Evolutionary conservation across 2,329 filamentous ascomycete genomes (phyloP), one percentile per base, ranked within the genome.

Genomic region (Colletotrichum chlorophyti): DNA sequence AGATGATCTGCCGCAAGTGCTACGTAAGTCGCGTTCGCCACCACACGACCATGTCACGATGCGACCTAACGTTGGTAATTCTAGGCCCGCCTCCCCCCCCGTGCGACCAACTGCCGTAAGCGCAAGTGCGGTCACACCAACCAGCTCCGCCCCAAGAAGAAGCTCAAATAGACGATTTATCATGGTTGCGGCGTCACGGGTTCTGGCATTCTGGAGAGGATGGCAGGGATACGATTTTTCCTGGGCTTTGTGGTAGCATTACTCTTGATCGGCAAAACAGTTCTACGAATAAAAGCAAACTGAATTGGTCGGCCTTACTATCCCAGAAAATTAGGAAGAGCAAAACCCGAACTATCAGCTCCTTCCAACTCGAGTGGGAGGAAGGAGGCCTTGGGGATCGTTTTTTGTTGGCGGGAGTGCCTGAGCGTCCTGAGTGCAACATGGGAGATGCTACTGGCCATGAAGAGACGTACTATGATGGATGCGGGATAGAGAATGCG

Each of bases 1-100:
- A 97, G 90, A 94, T 94, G 90, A 97, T 98, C 83, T 98, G 95
- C 92, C 94, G 95, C 87, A 98, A 99, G 91, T 99, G 95, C 91
- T 98, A 98, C 83, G 92, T 95, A 89, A 72, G 90, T 88, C 58
- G 42, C 60, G 45, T 14, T n/a, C 47, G 29, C 45, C 37, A 19
- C 10, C 7, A 10, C 17, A 7, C 6, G 15, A n/a, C 15, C 14
- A 9, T 15, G 21, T 10, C n/a, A 11, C 17, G 6, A 27, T 3
- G 3, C 21, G 23, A 26, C 17, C 43, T 61, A 46, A 51, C 52
- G 42, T 6, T n/a, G 3, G 27, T n/a, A 12, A 6, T 5, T 29
- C 4, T 59, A 86, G 83, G 85, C 86, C 65, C 93, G 94, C 80
- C 93, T 98, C 66, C 94, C 94, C 69, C 94, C 94, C 70, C 92